These are phyloP conservation scores for Striga hermonthica DNA, from an alignment of 305 asterid species.

Conservation along the genomic window DNA sequence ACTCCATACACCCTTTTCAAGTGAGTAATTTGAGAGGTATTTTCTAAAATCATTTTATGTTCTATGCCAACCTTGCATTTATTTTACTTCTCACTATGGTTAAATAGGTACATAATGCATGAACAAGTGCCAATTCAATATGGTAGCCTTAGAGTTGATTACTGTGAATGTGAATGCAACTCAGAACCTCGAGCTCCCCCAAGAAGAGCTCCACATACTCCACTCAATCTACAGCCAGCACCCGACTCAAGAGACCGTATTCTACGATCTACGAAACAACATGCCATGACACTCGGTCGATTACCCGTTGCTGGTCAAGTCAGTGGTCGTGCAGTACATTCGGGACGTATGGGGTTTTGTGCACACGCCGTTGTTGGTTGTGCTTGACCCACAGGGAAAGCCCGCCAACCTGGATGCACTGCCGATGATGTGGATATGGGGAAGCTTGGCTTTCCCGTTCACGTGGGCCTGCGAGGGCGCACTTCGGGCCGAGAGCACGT, in stretches of 20 bases:
- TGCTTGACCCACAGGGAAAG: slow-evolving; percentile 72
- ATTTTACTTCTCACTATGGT: slow-evolving; percentile 14
- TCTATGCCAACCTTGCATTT: not conserved
- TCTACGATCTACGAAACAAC: slow-evolving; percentile 46
- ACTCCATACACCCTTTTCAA: slow-evolving; percentile 83
- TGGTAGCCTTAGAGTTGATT: slow-evolving; percentile 84
- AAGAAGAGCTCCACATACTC: slow-evolving; percentile 69
- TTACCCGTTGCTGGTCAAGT: slow-evolving; percentile 61
- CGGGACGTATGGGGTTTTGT: slow-evolving; percentile 56
- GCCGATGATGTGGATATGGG: slow-evolving; percentile 96
- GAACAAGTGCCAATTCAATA: slow-evolving; percentile 85
- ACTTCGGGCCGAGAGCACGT: slow-evolving; percentile 55
- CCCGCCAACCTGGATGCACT: slow-evolving; percentile 62
- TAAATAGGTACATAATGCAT: slow-evolving; percentile 63
- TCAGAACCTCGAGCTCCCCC: slow-evolving; percentile 65
- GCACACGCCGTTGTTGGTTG: slow-evolving; percentile 77
- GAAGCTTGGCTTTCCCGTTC: slow-evolving; percentile 74
- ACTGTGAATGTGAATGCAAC: slow-evolving; percentile 61
- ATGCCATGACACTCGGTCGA: slow-evolving; percentile 90
- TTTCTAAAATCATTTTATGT: not conserved
- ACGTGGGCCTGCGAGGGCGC: slow-evolving; percentile 51
- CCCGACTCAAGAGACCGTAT: slow-evolving; percentile 34
- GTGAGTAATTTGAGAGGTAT: slow-evolving; percentile 38
- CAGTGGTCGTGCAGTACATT: slow-evolving; percentile 58
- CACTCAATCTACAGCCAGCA: slow-evolving; percentile 62